phyloP scores from a whole-genome alignment of 805 yeast genomes.

The Barnettozyma botsteinii region DNA sequence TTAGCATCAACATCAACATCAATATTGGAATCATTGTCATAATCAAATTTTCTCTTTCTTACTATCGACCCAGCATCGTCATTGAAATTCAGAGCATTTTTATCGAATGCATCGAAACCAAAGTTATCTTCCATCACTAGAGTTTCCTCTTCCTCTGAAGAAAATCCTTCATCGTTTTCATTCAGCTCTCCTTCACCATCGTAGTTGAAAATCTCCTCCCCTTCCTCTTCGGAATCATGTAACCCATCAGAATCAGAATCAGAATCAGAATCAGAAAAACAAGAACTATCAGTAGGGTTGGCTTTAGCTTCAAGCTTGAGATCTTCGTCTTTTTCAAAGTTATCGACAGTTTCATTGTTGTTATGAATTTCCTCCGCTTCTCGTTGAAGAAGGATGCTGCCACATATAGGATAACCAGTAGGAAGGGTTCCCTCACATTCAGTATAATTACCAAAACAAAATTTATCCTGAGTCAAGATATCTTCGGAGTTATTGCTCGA shows the following conservation, averaged over 20 bases:
- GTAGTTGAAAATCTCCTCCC: not conserved
- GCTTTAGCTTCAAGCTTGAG: not conserved
- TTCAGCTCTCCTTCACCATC: not conserved
- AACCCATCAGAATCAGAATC: no score
- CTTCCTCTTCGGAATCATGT: not conserved
- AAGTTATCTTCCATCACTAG: not conserved
- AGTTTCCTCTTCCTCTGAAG: not conserved
- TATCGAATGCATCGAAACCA: no score
- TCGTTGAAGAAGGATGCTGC: no score
- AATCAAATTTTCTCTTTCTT: not conserved
- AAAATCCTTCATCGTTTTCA: constrained; percentile 1
- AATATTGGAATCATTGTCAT: no score
- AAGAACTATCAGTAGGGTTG: no score
- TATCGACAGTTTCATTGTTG: not conserved
- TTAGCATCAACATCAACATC: no score
- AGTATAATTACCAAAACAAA: not conserved
- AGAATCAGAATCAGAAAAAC: no score
- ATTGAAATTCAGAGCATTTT: no score
- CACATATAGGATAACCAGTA: no score
- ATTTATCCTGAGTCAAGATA: not conserved
- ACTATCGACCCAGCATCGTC: not conserved
- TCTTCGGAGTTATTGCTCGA: not conserved
- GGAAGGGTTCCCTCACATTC: no score
- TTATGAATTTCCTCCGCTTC: no score
- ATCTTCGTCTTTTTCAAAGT: not conserved